A percentile compares a stretch with the other conserved stretches of the same genome.
phyloP scores from a whole-genome alignment of 23 red algal genomes.

The Gracilariopsis chorda region DNA sequence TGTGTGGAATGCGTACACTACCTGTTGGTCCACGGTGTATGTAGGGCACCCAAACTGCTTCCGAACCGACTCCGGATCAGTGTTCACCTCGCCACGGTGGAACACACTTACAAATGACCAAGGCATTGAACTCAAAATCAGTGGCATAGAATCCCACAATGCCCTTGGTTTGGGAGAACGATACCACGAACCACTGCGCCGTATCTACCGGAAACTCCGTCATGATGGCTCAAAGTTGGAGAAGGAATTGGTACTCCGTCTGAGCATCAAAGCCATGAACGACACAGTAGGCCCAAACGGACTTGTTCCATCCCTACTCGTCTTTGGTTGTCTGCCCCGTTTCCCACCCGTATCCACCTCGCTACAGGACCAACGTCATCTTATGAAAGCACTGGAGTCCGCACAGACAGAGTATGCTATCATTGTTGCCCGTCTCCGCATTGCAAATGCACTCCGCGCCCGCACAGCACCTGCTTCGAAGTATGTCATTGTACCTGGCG shows the following conservation, averaged over 20 bases:
- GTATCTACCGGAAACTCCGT: neutral
- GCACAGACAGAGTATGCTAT: neutral
- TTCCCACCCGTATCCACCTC: neutral
- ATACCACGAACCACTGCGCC: neutral
- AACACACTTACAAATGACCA: neutral
- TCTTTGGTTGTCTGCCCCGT: neutral
- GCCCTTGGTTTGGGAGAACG: neutral
- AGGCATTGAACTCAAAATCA: neutral
- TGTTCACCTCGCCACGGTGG: neutral
- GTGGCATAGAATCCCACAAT: neutral
- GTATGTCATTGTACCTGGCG: neutral
- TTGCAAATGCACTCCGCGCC: neutral
- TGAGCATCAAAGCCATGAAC: neutral
- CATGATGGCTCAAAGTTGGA: neutral
- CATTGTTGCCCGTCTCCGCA: neutral
- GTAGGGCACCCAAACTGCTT: neutral
- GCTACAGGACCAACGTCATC: neutral
- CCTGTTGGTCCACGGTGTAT: neutral
- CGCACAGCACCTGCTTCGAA: neutral
- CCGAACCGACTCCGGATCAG: neutral
- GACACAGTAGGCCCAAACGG: neutral
- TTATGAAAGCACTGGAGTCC: neutral
- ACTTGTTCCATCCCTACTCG: constrained; percentile 5
- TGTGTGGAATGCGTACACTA: neutral
- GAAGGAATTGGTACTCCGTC: neutral